These are phyloP conservation scores for Phytophthora cryptogea DNA, from an alignment of 352 stramenopile genomes.

Conservation along the genomic window DNA sequence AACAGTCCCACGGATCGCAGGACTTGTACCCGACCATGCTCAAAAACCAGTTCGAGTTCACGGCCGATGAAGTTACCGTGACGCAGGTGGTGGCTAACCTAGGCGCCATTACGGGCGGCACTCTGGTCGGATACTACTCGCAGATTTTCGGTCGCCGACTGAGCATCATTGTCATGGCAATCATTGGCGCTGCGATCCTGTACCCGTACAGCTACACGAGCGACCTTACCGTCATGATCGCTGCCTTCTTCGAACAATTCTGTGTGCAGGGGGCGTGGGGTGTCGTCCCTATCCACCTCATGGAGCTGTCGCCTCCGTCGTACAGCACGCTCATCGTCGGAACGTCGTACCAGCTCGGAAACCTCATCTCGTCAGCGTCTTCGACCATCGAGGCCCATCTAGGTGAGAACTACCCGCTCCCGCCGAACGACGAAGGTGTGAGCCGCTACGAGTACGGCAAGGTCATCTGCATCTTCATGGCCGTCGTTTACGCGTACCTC, in stretches of 20 bases:
- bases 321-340: conserved; percentile 55
- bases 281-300: conserved; percentile 59
- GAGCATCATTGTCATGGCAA: conserved; percentile 39
- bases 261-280: conserved; percentile 55
- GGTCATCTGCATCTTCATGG: conserved; percentile 49
- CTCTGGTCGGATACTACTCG: conserved; percentile 54
- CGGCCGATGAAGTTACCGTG: conserved; percentile 44
- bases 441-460: conserved; percentile 53
- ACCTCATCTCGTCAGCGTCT: conserved; percentile 54
- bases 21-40: conserved; percentile 59
- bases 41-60: conserved; percentile 49
- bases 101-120: conserved; percentile 45
- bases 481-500: conserved; percentile 49
- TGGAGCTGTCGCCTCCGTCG: conserved; percentile 51
- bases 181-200: conserved; percentile 36
- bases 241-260: conserved; percentile 54
- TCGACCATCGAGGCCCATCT: conserved; percentile 53
- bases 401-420: conserved; percentile 46
- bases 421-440: conserved; percentile 25
- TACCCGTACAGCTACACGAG: conserved; percentile 55
- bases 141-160: conserved; percentile 49
- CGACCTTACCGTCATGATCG: conserved; percentile 31
- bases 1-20: conserved; percentile 45
- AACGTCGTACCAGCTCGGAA: conserved; percentile 56
- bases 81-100: conserved; percentile 52